A percentile compares a stretch with the other conserved stretches of the same genome.
Evolutionary conservation across 768 basidiomycete genomes (phyloP).

Genomic region (Suillus americanus): DNA sequence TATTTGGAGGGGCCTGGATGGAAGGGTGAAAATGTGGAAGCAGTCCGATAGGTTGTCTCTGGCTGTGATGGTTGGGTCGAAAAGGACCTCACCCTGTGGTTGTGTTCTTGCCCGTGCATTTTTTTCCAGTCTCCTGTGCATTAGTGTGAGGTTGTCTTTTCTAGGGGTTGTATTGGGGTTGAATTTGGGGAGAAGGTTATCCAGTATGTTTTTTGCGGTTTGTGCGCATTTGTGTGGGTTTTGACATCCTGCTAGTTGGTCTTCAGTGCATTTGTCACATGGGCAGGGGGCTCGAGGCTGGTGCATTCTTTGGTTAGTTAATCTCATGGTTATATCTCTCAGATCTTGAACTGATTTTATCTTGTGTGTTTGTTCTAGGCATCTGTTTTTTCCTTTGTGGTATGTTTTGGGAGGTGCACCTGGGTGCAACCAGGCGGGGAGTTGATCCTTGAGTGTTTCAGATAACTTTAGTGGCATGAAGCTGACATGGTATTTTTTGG

Average conservation of each 20-base stretch:
- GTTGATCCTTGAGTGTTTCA: neutral
- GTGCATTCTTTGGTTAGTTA: rapidly evolving
- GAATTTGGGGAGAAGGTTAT: neutral
- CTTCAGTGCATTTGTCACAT: neutral
- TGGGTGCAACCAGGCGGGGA: neutral
- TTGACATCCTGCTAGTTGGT: neutral
- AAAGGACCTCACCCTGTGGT: neutral
- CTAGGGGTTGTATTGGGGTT: neutral
- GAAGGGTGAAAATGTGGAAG: neutral
- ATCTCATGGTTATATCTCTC: rapidly evolving
- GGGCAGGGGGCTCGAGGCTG: neutral
- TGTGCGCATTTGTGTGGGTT: neutral
- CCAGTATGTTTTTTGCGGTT: neutral
- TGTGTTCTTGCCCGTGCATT: neutral
- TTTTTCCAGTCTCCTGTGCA: conserved; percentile 6
- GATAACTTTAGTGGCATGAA: neutral
- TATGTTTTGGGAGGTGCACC: neutral
- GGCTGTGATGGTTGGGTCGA: neutral
- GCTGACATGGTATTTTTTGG: neutral
- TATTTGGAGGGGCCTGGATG: neutral
- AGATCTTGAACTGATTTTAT: neutral
- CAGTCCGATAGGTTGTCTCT: neutral
- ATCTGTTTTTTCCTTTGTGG: neutral
- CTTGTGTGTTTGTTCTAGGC: neutral
- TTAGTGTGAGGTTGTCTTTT: conserved; percentile 4